A percentile compares a stretch with the other conserved stretches of the same genome.
These are phyloP conservation scores for Lactarius sanguifluus DNA, from an alignment of 768 basidiomycete genomes.

Conservation along the genomic window DNA sequence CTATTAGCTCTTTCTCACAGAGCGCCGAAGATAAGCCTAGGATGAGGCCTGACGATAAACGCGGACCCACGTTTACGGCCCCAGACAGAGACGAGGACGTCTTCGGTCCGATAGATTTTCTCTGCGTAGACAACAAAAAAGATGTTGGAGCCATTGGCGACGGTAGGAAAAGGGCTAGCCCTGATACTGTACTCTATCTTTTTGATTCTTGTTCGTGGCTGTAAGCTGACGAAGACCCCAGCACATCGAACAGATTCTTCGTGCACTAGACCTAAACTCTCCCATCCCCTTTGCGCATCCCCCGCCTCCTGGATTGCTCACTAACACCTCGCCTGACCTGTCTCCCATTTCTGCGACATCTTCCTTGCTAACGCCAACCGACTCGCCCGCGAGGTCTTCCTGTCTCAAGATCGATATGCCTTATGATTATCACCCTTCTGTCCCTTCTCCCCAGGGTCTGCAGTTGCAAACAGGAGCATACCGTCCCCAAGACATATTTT, in stretches of 20 bases:
- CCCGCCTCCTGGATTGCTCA: slow-evolving; percentile 43
- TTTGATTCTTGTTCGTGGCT: slow-evolving; percentile 28
- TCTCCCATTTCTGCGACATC: slow-evolving; percentile 73
- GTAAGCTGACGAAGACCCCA: slow-evolving; percentile 36
- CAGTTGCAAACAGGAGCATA: slow-evolving; percentile 48
- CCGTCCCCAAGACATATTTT: slow-evolving; percentile 34
- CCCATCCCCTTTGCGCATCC: slow-evolving; percentile 49
- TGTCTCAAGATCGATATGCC: slow-evolving; percentile 55
- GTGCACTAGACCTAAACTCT: slow-evolving; percentile 77
- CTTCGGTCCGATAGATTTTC: slow-evolving; percentile 54
- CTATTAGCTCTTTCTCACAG: slow-evolving; percentile 54
- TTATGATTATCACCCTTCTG: slow-evolving; percentile 45
- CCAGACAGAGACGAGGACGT: slow-evolving; percentile 56
- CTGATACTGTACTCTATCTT: slow-evolving; percentile 47
- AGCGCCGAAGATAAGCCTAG: slow-evolving; percentile 43
- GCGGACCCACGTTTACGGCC: slow-evolving; percentile 34
- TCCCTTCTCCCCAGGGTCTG: slow-evolving; percentile 38
- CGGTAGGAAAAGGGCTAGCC: slow-evolving; percentile 63
- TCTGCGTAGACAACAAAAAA: slow-evolving; percentile 42
- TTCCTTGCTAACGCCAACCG: slow-evolving; percentile 70
- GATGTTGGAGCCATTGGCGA: slow-evolving; percentile 77
- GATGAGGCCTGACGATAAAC: slow-evolving; percentile 32
- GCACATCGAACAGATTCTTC: slow-evolving; percentile 80
- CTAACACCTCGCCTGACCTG: slow-evolving; percentile 60
- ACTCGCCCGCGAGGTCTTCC: slow-evolving; percentile 65